Percentiles rank a stretch among this genome's conserved stretches.
Conservation (phyloP, 768 basidiomycete genomes). For the Naganishia onofrii region DNA sequence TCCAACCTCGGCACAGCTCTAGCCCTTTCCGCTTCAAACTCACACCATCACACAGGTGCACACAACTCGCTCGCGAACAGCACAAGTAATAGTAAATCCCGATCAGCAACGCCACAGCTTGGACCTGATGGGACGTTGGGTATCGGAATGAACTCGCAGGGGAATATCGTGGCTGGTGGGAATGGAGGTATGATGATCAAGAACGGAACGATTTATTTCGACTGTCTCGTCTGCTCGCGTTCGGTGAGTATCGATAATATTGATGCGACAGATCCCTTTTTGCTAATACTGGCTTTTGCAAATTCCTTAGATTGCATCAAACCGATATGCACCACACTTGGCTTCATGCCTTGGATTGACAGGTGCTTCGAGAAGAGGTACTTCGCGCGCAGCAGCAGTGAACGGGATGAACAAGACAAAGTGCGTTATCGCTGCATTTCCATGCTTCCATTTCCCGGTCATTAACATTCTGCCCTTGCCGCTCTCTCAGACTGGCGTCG, state of each 20-base stretch:
- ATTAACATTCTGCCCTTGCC: not conserved
- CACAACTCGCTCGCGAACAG: not conserved
- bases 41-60: not conserved
- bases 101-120: conserved; percentile 24
- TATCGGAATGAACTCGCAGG: conserved; percentile 3
- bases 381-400: conserved; percentile 26
- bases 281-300: not conserved
- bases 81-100: conserved; percentile 24
- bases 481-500: not conserved
- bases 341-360: conserved; percentile 30
- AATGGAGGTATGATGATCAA: conserved; percentile 11
- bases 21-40: not conserved
- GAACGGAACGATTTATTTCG: conserved; percentile 18
- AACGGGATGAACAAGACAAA: conserved; percentile 21
- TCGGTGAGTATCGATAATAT: not conserved
- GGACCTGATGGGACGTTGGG: not conserved
- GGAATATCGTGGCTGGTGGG: conserved; percentile 5
- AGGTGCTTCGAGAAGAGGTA: conserved; percentile 22
- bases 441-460: not conserved
- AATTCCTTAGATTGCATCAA: conserved; percentile 28
- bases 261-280: not conserved
- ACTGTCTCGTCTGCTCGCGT: conserved; percentile 24
- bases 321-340: conserved; percentile 32
- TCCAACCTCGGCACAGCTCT: conserved; percentile 4
- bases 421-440: not conserved